Conservation (phyloP, 2,329 filamentous ascomycete species). For the Xylaria sp. region DNA sequence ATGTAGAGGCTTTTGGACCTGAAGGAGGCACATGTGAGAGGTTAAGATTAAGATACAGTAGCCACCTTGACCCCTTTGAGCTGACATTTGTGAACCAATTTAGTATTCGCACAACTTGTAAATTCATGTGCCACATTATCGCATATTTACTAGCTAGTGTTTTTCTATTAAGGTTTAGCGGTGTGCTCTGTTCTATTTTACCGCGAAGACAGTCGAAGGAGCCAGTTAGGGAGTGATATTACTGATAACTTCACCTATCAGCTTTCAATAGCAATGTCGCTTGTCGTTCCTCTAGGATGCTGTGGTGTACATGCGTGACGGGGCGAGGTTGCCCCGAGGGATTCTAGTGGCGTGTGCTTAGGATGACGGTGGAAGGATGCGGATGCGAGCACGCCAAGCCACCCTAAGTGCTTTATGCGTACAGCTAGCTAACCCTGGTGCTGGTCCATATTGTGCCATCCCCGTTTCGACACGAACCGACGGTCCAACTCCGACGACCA, state of each 20-base stretch:
- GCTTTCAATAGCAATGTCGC: background rate
- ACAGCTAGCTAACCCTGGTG: background rate
- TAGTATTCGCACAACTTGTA: background rate
- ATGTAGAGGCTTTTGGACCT: too few species aligned
- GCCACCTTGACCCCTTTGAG: background rate
- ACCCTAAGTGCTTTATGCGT: background rate
- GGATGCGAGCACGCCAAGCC: conserved; percentile 12
- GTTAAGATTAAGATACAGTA: background rate
- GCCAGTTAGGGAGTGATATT: background rate
- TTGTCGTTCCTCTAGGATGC: background rate
- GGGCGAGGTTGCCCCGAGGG: conserved; percentile 17
- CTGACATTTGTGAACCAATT: background rate
- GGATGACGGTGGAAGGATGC: background rate
- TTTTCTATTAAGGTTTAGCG: too few species aligned
- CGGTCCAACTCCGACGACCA: conserved; percentile 7
- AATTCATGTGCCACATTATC: background rate
- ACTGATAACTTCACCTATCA: background rate
- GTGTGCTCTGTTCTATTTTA: background rate
- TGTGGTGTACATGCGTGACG: background rate
- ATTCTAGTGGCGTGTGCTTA: background rate
- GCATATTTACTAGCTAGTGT: background rate
- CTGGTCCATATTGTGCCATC: background rate
- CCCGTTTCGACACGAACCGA: background rate
- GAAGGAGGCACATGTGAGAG: background rate
- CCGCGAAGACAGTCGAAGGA: background rate